Percentiles rank a stretch among this genome's conserved stretches.
These are phyloP conservation scores for Laburnicola sp. DNA, from an alignment of 2,329 filamentous ascomycete species.

Conservation along the genomic window DNA sequence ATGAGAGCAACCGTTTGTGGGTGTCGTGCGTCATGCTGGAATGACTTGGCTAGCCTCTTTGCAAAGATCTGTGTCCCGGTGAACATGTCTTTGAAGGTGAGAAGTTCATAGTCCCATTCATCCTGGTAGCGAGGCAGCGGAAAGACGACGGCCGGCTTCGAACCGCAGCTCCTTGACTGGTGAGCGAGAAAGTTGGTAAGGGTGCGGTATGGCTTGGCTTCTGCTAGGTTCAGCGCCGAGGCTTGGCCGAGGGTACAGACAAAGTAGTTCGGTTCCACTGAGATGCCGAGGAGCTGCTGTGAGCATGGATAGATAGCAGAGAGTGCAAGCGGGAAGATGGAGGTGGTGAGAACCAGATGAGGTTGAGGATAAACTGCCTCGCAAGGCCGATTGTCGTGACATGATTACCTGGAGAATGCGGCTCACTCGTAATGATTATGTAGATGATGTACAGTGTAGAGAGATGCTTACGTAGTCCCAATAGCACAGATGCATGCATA, in stretches of 20 bases:
- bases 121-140: slow-evolving; percentile 35
- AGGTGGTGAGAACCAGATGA: not conserved
- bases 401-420: slow-evolving; percentile 4
- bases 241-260: slow-evolving; percentile 64
- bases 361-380: not conserved
- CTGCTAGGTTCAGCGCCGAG: slow-evolving; percentile 37
- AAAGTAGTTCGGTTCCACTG: slow-evolving; percentile 57
- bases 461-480: too few species aligned
- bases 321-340: not conserved
- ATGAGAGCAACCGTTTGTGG: slow-evolving; percentile 56
- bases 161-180: slow-evolving; percentile 48
- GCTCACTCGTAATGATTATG: not conserved
- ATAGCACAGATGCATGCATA: too few species aligned
- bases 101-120: slow-evolving; percentile 34
- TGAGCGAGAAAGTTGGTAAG: slow-evolving; percentile 56
- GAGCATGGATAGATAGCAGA: not conserved
- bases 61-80: slow-evolving; percentile 45
- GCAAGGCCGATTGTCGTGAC: slow-evolving; percentile 2
- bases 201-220: slow-evolving; percentile 47
- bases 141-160: slow-evolving; percentile 56
- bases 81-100: slow-evolving; percentile 44
- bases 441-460: too few species aligned
- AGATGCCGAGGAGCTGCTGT: not conserved
- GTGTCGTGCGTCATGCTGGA: slow-evolving; percentile 16
- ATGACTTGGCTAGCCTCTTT: slow-evolving; percentile 23